A percentile compares a stretch with the other conserved stretches of the same genome.
Conservation (phyloP, 2,329 filamentous ascomycete genomes). For the Colletotrichum filicis region DNA sequence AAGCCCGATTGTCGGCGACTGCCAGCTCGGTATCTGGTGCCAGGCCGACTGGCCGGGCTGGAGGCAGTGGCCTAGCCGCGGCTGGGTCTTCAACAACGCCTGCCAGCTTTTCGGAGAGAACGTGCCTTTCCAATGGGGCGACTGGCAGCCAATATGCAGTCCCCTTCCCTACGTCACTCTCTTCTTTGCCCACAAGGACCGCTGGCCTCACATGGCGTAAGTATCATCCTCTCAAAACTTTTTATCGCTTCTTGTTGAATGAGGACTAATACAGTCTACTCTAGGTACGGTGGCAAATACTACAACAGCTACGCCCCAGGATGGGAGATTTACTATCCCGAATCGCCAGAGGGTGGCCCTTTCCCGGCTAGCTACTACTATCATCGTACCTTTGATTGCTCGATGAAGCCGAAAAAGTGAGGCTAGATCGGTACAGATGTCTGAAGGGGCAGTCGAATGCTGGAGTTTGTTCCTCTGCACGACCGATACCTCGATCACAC, state of each 20-base stretch:
- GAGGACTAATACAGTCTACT: neutral
- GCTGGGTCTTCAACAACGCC: conserved; percentile 27
- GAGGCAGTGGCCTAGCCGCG: conserved; percentile 10
- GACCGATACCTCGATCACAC: neutral
- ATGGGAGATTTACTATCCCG: conserved; percentile 28
- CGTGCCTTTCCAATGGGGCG: conserved; percentile 5
- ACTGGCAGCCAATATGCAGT: conserved; percentile 18
- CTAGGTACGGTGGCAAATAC: conserved; percentile 17
- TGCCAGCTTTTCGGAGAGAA: conserved; percentile 17
- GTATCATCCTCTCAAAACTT: neutral
- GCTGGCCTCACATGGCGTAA: conserved; percentile 9
- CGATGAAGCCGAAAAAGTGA: neutral
- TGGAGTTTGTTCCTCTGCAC: neutral
- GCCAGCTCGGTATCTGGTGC: conserved; percentile 28
- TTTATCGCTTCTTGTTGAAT: neutral
- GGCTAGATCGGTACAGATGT: neutral
- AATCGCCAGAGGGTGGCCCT: neutral
- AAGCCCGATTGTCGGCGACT: conserved; percentile 1
- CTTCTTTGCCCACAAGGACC: neutral
- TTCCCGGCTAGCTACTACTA: conserved; percentile 12
- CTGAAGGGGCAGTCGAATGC: neutral
- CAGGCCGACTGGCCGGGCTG: neutral
- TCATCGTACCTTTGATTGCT: conserved; percentile 29
- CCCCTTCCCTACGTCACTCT: conserved; percentile 25
- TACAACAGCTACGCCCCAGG: neutral